A percentile compares a stretch with the other conserved stretches of the same genome.
These are phyloP conservation scores for Malus domestica DNA, from an alignment of 306 rosid species.

Conservation along the genomic window DNA sequence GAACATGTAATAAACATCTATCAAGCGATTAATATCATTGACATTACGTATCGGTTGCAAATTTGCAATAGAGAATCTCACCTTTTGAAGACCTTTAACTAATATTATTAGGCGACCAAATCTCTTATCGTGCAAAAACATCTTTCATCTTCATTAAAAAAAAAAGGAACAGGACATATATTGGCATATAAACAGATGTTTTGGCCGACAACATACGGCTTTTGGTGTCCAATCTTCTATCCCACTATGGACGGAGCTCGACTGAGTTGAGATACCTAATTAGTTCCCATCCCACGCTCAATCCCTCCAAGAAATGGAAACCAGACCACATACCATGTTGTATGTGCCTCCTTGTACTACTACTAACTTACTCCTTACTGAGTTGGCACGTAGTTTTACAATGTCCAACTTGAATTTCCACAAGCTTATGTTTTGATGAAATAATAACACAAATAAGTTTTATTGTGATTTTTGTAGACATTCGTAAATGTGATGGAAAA, in stretches of 20 bases:
- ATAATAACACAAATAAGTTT: too few relatives aligned
- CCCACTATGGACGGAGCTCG: conserved; percentile 25
- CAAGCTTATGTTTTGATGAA: too few relatives aligned
- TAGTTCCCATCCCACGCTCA: background rate
- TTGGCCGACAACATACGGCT: conserved; percentile 26
- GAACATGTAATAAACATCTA: too few relatives aligned
- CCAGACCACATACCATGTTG: background rate
- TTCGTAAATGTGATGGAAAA: too few relatives aligned
- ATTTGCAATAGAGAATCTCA: too few relatives aligned
- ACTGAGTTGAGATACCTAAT: conserved; percentile 13
- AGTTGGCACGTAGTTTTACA: background rate
- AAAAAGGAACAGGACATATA: background rate
- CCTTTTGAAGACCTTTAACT: too few relatives aligned
- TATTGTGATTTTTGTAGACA: too few relatives aligned
- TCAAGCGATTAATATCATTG: too few relatives aligned
- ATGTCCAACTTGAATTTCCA: background rate
- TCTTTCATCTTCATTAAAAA: background rate
- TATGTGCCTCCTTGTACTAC: background rate
- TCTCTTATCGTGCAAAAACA: background rate
- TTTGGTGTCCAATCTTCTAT: conserved; percentile 10
- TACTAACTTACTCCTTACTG: background rate
- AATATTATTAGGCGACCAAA: background rate
- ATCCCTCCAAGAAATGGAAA: background rate
- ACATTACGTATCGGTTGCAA: too few relatives aligned
- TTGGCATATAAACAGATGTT: background rate